Conservation (phyloP, 176 grass and related monocot genomes). For the sorghum (Sorghum bicolor) region DNA sequence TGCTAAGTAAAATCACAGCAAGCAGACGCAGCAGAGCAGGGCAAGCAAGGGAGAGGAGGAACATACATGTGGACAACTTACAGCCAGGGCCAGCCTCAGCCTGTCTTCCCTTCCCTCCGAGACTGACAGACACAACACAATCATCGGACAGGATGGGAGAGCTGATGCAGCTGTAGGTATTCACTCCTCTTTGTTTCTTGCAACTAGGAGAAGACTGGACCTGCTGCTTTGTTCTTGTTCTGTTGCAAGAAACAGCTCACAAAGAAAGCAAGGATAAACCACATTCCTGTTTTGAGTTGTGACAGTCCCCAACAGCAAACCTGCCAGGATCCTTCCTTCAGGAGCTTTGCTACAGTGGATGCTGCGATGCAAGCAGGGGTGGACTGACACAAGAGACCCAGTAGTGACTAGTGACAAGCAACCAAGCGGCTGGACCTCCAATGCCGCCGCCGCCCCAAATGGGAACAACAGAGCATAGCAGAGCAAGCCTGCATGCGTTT, state of each 20-base stretch:
- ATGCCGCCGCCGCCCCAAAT: background rate
- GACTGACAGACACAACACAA: background rate
- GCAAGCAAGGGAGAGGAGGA: background rate
- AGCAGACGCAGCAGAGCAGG: background rate
- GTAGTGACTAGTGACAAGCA: background rate
- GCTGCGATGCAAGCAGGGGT: background rate
- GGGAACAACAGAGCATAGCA: background rate
- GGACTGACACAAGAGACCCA: background rate
- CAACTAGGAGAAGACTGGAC: background rate
- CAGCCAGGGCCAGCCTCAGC: background rate
- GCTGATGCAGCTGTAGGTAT: background rate
- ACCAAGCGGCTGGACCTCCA: background rate
- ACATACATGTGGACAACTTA: slow-evolving; percentile 16
- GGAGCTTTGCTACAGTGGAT: background rate
- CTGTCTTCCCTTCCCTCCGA: background rate
- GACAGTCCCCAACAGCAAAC: background rate
- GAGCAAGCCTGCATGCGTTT: background rate
- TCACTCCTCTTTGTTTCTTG: background rate
- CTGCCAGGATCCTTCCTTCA: background rate
- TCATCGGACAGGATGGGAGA: background rate
- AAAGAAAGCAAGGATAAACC: background rate
- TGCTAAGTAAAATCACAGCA: slow-evolving; percentile 22
- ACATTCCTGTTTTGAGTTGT: background rate
- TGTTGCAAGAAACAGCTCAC: background rate
- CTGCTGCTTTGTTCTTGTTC: background rate